Conservation (phyloP, 305 asterid species). For the Rubia balearica region DNA sequence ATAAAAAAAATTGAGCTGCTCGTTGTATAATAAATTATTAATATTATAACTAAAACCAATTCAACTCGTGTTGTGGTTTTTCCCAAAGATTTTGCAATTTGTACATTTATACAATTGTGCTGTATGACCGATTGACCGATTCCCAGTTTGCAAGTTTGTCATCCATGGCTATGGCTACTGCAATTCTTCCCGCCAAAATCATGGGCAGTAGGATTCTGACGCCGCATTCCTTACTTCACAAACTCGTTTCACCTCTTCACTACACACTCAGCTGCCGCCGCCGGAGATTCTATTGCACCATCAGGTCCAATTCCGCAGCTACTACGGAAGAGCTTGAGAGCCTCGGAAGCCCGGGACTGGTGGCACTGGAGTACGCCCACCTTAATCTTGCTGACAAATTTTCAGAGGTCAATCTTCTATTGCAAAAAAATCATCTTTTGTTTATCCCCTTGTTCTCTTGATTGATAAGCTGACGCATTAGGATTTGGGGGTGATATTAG, state of each 20-base stretch:
- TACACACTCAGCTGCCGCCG: neutral
- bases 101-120: too few species aligned
- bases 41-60: too few species aligned
- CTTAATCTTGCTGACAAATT: constrained; percentile 63
- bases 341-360: constrained; percentile 46
- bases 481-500: constrained; percentile 30
- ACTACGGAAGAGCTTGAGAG: neutral
- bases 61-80: too few species aligned
- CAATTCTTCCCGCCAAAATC: constrained; percentile 5
- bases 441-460: neutral
- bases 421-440: neutral
- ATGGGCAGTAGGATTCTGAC: neutral
- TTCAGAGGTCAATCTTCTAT: constrained; percentile 37
- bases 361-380: constrained; percentile 67
- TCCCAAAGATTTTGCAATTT: too few species aligned
- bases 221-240: neutral
- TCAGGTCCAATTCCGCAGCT: neutral
- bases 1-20: too few species aligned
- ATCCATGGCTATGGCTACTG: constrained; percentile 1
- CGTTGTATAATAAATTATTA: too few species aligned
- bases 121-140: neutral
- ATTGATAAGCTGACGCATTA: neutral
- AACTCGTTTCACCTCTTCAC: constrained; percentile 8
- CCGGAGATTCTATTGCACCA: constrained; percentile 1
- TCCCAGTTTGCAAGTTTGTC: neutral